Evolutionary conservation across 768 basidiomycete genomes (phyloP).

Genomic region (Saitozyma podzolica): DNA sequence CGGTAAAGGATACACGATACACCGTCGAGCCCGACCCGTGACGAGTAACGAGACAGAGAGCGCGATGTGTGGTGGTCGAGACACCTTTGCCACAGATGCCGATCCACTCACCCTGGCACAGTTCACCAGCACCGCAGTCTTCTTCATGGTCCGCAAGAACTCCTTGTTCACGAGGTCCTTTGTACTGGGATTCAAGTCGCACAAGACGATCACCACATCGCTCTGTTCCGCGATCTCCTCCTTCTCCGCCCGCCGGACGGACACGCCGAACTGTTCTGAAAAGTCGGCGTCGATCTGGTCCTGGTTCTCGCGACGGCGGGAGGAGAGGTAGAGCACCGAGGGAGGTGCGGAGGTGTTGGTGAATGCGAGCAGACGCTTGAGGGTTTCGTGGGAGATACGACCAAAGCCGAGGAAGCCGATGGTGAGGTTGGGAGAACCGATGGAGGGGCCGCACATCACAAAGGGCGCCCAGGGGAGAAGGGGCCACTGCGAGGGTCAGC

Average conservation of each 20-base stretch:
- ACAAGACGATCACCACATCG: slow-evolving; percentile 80
- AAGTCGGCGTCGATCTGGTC: slow-evolving; percentile 42
- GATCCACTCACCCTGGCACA: slow-evolving; percentile 61
- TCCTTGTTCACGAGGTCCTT: slow-evolving; percentile 68
- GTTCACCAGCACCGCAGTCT: slow-evolving; percentile 78
- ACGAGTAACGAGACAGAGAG: neutral
- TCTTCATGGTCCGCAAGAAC: slow-evolving; percentile 83
- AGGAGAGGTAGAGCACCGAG: slow-evolving; percentile 40
- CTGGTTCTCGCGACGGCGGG: slow-evolving; percentile 37
- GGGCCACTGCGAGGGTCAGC: slow-evolving; percentile 66
- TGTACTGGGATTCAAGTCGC: slow-evolving; percentile 59
- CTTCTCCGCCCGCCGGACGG: slow-evolving; percentile 63
- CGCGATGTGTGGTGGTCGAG: slow-evolving; percentile 11
- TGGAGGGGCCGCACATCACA: slow-evolving; percentile 68
- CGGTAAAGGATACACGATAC: neutral
- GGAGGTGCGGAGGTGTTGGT: slow-evolving; percentile 51
- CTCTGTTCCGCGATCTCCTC: slow-evolving; percentile 72
- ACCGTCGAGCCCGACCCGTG: too few relatives aligned
- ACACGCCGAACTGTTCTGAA: slow-evolving; percentile 42
- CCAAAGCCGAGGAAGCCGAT: slow-evolving; percentile 94
- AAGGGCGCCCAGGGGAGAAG: slow-evolving; percentile 77
- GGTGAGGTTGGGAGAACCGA: slow-evolving; percentile 55
- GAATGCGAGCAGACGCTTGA: slow-evolving; percentile 77
- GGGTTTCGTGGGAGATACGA: slow-evolving; percentile 82
- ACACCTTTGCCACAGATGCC: too few relatives aligned